These are phyloP conservation scores for Lactifluus pinguis DNA, from an alignment of 768 basidiomycete species.

Conservation along the genomic window DNA sequence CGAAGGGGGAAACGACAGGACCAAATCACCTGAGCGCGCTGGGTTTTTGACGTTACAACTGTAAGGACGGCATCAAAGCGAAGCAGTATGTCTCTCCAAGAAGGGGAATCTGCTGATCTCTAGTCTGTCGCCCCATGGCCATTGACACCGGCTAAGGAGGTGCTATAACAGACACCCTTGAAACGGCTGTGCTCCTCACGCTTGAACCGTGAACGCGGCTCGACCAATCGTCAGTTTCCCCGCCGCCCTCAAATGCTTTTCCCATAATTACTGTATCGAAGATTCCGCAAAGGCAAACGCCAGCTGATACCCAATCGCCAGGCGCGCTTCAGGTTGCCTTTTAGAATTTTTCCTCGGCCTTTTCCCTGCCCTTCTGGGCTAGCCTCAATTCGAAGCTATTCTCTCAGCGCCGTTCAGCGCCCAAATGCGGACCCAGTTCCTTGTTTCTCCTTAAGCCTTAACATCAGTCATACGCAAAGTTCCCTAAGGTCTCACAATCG, in stretches of 20 bases:
- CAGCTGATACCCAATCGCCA: constrained; percentile 16
- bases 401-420: constrained; percentile 16
- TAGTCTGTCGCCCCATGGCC: constrained; percentile 19
- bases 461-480: constrained; percentile 5
- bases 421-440: constrained; percentile 15
- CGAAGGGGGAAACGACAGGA: constrained; percentile 17
- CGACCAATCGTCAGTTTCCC: constrained; percentile 19
- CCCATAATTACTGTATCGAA: constrained; percentile 18
- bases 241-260: constrained; percentile 18
- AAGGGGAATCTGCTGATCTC: constrained; percentile 20
- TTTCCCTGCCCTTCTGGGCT: constrained; percentile 20
- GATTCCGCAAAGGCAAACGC: constrained; percentile 19
- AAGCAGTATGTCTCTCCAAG: constrained; percentile 13
- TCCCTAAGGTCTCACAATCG: constrained; percentile 5
- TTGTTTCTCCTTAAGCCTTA: constrained; percentile 15
- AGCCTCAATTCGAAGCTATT: constrained; percentile 19
- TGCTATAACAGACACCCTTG: constrained; percentile 20
- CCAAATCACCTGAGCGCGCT: constrained; percentile 17
- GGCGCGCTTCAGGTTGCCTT: constrained; percentile 20
- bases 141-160: constrained; percentile 21
- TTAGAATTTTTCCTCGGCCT: constrained; percentile 19
- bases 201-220: constrained; percentile 18
- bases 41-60: constrained; percentile 18
- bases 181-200: constrained; percentile 19
- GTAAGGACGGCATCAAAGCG: constrained; percentile 17